Percentiles rank a stretch among this genome's conserved stretches.
Evolutionary conservation across 2,329 filamentous ascomycete species (phyloP).

Genomic region (Helicocarpus griseus): DNA sequence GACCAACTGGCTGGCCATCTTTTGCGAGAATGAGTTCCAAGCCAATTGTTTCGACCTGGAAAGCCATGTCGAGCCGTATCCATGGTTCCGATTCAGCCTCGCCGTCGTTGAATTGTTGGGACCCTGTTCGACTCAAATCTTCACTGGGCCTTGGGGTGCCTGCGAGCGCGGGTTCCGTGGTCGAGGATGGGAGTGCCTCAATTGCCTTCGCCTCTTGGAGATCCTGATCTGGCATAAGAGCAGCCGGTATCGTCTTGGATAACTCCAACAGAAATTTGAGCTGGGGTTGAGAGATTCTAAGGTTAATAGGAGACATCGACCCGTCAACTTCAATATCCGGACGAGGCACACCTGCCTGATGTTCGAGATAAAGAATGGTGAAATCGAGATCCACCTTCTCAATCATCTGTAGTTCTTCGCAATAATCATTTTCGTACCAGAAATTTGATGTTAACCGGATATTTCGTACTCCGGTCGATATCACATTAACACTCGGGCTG

Average conservation of each 20-base stretch:
- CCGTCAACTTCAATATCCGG: slow-evolving; percentile 90
- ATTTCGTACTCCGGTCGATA: slow-evolving; percentile 84
- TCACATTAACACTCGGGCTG: slow-evolving; percentile 72
- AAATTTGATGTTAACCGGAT: slow-evolving; percentile 85
- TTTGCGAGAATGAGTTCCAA: slow-evolving; percentile 75
- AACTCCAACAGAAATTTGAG: slow-evolving; percentile 82
- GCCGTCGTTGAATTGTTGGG: slow-evolving; percentile 60
- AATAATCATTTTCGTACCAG: slow-evolving; percentile 60
- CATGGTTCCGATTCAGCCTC: slow-evolving; percentile 61
- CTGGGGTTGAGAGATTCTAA: slow-evolving; percentile 82
- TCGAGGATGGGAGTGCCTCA: slow-evolving; percentile 56
- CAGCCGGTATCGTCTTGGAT: slow-evolving; percentile 75
- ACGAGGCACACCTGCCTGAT: slow-evolving; percentile 63
- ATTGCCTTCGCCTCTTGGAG: slow-evolving; percentile 64
- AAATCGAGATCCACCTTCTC: slow-evolving; percentile 94
- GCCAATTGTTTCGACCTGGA: slow-evolving; percentile 78
- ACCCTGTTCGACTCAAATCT: slow-evolving; percentile 15
- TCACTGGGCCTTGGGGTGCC: slow-evolving; percentile 18
- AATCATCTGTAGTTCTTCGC: slow-evolving; percentile 90
- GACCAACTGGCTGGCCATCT: slow-evolving; percentile 66
- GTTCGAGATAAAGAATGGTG: slow-evolving; percentile 83
- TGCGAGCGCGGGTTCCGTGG: slow-evolving; percentile 27
- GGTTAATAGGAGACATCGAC: slow-evolving; percentile 84
- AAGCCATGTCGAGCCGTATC: slow-evolving; percentile 89
- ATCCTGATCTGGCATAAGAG: slow-evolving; percentile 67